phyloP scores from a whole-genome alignment of 192 early-diverging fungal species.

The Piromyces sp. region DNA sequence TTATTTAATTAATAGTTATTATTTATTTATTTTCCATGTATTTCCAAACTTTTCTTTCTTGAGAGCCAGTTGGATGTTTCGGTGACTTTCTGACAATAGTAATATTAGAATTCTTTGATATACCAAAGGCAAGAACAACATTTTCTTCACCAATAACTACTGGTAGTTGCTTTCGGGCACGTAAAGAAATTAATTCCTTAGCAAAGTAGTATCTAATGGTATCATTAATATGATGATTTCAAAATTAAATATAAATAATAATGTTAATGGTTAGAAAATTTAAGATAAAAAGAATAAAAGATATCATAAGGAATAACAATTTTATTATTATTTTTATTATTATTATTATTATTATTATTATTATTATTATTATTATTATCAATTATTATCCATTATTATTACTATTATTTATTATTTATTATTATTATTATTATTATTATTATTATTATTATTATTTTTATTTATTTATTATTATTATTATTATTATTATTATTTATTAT shows the following conservation, averaged over 20 bases:
- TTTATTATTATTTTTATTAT: no score
- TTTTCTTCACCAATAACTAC: slow-evolving; percentile 34
- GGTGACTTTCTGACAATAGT: slow-evolving; percentile 38
- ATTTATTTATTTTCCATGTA: not conserved
- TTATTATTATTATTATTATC: no score
- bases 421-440: no score
- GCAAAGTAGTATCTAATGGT: slow-evolving; percentile 27
- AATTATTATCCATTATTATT: no score
- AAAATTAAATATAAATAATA: not conserved
- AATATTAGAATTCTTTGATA: slow-evolving; percentile 18
- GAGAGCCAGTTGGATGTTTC: slow-evolving; percentile 1
- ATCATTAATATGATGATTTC: not conserved
- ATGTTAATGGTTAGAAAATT: no score
- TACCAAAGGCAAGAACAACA: slow-evolving; percentile 35
- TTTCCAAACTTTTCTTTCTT: not conserved
- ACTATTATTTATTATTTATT: no score
- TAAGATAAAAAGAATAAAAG: not conserved
- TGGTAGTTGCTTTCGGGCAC: slow-evolving; percentile 9
- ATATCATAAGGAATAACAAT: no score
- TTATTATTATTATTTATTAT: no score
- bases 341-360: no score
- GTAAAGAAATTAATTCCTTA: slow-evolving; percentile 26
- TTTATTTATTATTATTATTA: no score
- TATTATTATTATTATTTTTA: no score
- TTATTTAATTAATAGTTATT: no score